Evolutionary conservation across 345 rosid genomes (phyloP), one percentile per base, ranked within the genome.

Genomic region (Linum usitatissimum): DNA sequence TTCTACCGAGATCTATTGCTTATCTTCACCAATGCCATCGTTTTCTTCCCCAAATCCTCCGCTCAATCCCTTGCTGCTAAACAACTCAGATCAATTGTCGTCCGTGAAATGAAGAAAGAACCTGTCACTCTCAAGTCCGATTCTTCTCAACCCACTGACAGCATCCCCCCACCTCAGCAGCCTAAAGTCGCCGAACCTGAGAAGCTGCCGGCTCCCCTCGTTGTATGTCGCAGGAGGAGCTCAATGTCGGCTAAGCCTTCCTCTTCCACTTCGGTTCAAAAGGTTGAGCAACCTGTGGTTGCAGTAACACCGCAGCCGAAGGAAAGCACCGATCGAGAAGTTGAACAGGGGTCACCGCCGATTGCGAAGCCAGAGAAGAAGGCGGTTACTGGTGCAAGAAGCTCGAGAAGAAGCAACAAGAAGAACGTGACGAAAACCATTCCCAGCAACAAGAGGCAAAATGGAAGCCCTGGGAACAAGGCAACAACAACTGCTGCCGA

Each of bases 1-100:
- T 82, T 85, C 70, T 80, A 81, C 70, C 80, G 87, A 49, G 95
- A 88, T 67, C 69, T 88, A 7, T 73, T 80, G 57, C 90, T 85
- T 72, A 85, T 88, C 70, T 76, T 85, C 76, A 77, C 76, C 68
- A 88, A 88, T 67, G 83, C 78, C 58, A 59, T 83, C 48, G 72
- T 77, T 67, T 83, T 79, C 74, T 88, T 80, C 65, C 76, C 90
- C 55, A 73, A 68, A 30, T 62, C 78, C 31, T 85, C 92, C 5
- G 61, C 65, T 0, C 81, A 83, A 62, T 83, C 77, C 7, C 56
- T 20, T 62, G 66, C 88, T 2, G 88, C 96, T 58, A 77, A 64
- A 18, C 75, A 86, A 48, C 78, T 88, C 31, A 76, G 81, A 67
- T 57, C 62, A 15, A 73, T 82, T 38, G 74, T 86, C 38, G 74